Base-by-base conservation (phyloP, 768 basidiomycete species). In the Fibroporia radiculosa region DNA sequence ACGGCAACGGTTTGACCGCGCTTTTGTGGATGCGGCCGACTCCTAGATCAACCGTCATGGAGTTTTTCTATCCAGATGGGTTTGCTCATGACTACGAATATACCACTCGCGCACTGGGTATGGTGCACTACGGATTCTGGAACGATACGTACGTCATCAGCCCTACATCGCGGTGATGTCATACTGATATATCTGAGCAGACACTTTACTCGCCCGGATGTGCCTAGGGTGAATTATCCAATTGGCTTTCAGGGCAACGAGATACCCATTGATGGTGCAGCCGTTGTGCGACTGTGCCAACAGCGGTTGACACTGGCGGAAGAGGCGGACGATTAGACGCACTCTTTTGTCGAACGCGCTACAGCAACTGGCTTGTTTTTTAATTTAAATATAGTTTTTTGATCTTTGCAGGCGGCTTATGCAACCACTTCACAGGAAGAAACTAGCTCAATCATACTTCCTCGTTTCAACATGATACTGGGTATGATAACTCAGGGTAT, bases 1-100 rank as follows among this genome's bases (percentile, higher is more conserved):
- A 95, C 55, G 92, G 93, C 8, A 95, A 96, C 57, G 93, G 89
- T 25, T 62, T 96, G 29, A 93, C 91, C 0, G 75, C 88, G 23
- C 73, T 93, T 0, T 60, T 96, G 4, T 96, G 91, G 92, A 96
- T 95, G 93, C 82, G 85, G 19, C 85, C 88, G 1, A 78, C 76
- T 3, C 80, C 81, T 4, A 72, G 82, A 14, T 75, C 88, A 25
- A 91, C 93, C 0, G 90, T 96, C 25, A 88, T 95, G 58, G 93
- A 96, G 57, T 92, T 96, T 65, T 93, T 92, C 63, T 88, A 72
- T 62, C 84, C 84, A 0, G 72, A 73, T 32, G 90, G 91, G 3
- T 93, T 93, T 58, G 87, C 91, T 10, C 74, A 78, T 51, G 90
- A 93, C 59, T 93, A 93, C 57, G 79, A 89, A 60, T 89, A 77